Base-by-base conservation (phyloP, 441 rosid genomes). In the Aquilaria agallochum region DNA sequence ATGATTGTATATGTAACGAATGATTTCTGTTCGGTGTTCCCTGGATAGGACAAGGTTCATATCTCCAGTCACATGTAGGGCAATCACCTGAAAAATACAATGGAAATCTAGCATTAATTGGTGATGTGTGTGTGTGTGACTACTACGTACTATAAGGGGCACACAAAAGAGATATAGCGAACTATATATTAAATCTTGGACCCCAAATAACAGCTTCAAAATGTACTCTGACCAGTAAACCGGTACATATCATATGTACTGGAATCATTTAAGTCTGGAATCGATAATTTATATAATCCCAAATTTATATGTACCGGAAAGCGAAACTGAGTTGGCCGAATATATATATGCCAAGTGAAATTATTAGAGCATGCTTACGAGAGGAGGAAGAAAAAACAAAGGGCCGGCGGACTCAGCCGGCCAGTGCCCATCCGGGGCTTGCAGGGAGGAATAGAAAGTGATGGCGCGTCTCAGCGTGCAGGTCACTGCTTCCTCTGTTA, bases 381-480 rank as follows among this genome's bases (percentile, higher is more conserved):
- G 31, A 0, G 89, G 92, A 51, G 86, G 87, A 44, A 86, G 78
- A 69, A 83, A 81, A 66, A 83, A 83, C 72, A 74, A 63, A 51
- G 92, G 83, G 13, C 92, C 89, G 30, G 89, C 74, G 36, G 67
- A 64, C 61, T 86, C 92, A 13, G 76, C 75, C 0, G 90, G 90
- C 88, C 88, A 85, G 58, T 85, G 88, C 31, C 86, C 88, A 55
- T 82, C 84, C 56, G 77, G 81, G 14, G 89, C 77, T 32, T 85
- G 91, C 45, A 85, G 66, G 59, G 83, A 81, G 11, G 91, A 75
- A 71, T 68, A 81, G 58, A 75, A 83, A 59, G 65, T 59, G 31
- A 81, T 64, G 34, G 78, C 83, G 67, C 90, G 70, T 56, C 74
- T 73, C 45, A 89, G 60, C 7, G 80, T 80, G 11, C 34, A 20